Conservation (phyloP, 371 early-diverging fungal species). For the Massospora cicadina region DNA sequence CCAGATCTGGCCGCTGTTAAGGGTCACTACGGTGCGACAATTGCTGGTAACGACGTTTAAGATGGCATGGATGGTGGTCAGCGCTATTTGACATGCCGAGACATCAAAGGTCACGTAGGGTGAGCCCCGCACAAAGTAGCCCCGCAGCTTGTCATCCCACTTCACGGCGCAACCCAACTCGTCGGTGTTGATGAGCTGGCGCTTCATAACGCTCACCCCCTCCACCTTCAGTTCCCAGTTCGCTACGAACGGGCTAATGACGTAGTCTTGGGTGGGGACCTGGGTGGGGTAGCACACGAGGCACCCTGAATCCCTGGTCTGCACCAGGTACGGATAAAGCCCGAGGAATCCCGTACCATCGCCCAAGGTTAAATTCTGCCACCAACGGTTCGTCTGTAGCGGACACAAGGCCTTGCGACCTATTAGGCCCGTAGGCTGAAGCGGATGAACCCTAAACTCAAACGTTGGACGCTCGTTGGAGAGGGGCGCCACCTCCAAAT, state of each 20-base stretch:
- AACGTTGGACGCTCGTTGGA: neutral
- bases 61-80: slow-evolving; percentile 20
- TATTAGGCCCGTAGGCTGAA: neutral
- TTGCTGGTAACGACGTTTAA: slow-evolving; percentile 14
- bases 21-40: slow-evolving; percentile 9
- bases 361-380: slow-evolving; percentile 23
- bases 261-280: slow-evolving; percentile 12
- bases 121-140: slow-evolving; percentile 21
- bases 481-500: neutral
- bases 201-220: neutral
- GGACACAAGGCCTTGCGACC: neutral
- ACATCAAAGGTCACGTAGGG: slow-evolving; percentile 19
- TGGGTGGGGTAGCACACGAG: slow-evolving; percentile 9
- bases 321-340: slow-evolving; percentile 23
- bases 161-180: slow-evolving; percentile 15
- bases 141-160: neutral
- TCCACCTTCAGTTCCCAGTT: slow-evolving; percentile 4
- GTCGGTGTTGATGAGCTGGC: slow-evolving; percentile 6
- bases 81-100: slow-evolving; percentile 9
- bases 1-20: slow-evolving; percentile 21
- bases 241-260: slow-evolving; percentile 12
- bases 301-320: slow-evolving; percentile 13
- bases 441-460: neutral
- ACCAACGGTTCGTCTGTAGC: slow-evolving; percentile 25
- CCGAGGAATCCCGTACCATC: slow-evolving; percentile 18